Base-by-base conservation (phyloP, 2,329 filamentous ascomycete species). In the Chrysoporthe austroafricana region DNA sequence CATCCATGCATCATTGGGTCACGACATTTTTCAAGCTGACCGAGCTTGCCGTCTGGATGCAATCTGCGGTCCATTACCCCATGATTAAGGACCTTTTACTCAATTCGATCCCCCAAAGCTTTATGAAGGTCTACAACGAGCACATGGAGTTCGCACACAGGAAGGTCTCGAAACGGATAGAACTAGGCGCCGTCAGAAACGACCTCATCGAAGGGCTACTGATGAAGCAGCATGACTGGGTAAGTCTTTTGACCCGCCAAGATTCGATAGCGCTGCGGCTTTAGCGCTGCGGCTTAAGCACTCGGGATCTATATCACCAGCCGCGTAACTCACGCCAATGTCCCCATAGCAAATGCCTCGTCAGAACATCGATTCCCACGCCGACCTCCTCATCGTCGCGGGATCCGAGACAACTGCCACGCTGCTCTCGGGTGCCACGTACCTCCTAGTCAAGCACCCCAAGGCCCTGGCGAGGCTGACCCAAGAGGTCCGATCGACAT, bases 401-500 rank as follows among this genome's bases (percentile, higher is more conserved):
- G 73, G 73, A 6, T 71, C 70, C 11, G 73, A 74, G 48, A 74
- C 73, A 3, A 70, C 72, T 6, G 72, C 73, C 0, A 73, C 72
- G 1, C 34, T 72, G 13, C 63, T 74, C 8, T 66, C 66, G 2
- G 72, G 70, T 1, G 61, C 75, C 34, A 73, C 71, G 0, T 78
- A 75, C 56, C 72, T 78, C 70, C 66, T 79, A 14, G 71, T 74
- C 6, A 71, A 69, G n/a, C 76, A 78, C n/a, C 77, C 76, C 0
- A 62, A 74, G 2, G 72, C 70, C 1, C 62, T 78, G 32, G 36
- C 73, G 3, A 79, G 73, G 52, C 70, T 84, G 50, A 71, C 69
- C 0, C 36, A 74, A 0, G 82, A 85, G 71, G 73, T 84, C 3
- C 73, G 81, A 0, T 68, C 71, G 0, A 60, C 73, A 0, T 83